Base-by-base conservation (phyloP, 179 eudicot genomes). In the Sideroxylon spinosum region DNA sequence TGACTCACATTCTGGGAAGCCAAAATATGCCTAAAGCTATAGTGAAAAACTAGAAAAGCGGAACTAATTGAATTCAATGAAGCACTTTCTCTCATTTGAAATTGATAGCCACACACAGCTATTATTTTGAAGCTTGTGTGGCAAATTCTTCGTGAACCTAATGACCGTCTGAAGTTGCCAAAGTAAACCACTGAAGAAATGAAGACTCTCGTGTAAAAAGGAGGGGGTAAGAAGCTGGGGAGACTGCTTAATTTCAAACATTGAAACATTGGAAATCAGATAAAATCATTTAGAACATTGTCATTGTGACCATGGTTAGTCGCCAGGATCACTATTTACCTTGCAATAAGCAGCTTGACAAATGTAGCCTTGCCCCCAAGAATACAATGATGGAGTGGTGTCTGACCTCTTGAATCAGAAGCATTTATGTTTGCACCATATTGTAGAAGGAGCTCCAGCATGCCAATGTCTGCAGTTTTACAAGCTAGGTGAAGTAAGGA, bases 361-460 rank as follows among this genome's bases (percentile, higher is more conserved):
- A 89, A 84, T 67, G 87, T 55, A 28, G 88, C 73, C 81, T 90
- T 95, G 84, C 90, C 89, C 76, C 86, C 89, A 53, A 87, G 71
- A 75, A 95, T 89, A 83, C 97, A 95, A 72, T 86, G 90, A 85
- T 95, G 97, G 71, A 95, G 92, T 37, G 98, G 92, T 19, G 91
- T 91, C 74, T 86, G 91, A 76, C 97, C 91, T 79, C 82, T 89
- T 29, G 91, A 85, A 84, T 91, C 97, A 17, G 81, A 78, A 64
- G 89, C 89, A 84, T 91, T 93, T 82, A 95, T 81, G 81, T 90
- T 88, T 64, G 97, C 98, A 65, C 98, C 98, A 83, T 95, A 95
- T 71, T 95, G 98, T 79, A 95, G 82, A 73, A 95, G 97, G 52
- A 95, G 90, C 88, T 95, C 98, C 71, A 95, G 80, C 98, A 93